phyloP scores from a whole-genome alignment of 2,329 filamentous ascomycete genomes.

The Dactylellina leptospora region DNA sequence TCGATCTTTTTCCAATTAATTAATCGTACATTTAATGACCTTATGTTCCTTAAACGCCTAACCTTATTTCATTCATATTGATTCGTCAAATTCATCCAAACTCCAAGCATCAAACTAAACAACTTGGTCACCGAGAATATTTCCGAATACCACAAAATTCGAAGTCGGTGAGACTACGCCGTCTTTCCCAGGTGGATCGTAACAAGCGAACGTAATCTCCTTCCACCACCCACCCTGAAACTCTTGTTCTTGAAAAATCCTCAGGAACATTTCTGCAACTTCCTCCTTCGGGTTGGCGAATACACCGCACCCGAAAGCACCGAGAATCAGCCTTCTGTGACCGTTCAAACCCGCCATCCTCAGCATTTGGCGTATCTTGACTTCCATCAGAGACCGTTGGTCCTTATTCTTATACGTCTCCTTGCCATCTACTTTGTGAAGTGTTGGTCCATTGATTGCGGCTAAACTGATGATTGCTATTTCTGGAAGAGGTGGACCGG shows the following conservation, averaged over 20 bases:
- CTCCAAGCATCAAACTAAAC: slow-evolving; percentile 8
- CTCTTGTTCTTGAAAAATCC: slow-evolving; percentile 70
- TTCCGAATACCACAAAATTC: slow-evolving; percentile 60
- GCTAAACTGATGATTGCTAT: slow-evolving; percentile 71
- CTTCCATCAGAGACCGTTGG: slow-evolving; percentile 68
- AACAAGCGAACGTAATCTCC: slow-evolving; percentile 69
- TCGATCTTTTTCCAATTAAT: background rate
- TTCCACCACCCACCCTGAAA: slow-evolving; percentile 73
- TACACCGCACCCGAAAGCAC: slow-evolving; percentile 74
- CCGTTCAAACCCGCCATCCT: slow-evolving; percentile 68
- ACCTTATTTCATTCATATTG: background rate
- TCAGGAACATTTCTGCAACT: slow-evolving; percentile 71
- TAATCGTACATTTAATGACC: background rate
- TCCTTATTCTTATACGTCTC: slow-evolving; percentile 57
- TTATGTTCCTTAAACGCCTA: background rate
- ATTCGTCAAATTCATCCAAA: background rate
- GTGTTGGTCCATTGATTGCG: slow-evolving; percentile 61
- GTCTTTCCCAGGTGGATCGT: background rate
- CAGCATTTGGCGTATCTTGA: slow-evolving; percentile 71
- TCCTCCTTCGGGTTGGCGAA: slow-evolving; percentile 71
- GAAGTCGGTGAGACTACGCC: slow-evolving; percentile 60
- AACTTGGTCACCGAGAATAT: slow-evolving; percentile 21
- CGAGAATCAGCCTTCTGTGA: slow-evolving; percentile 71
- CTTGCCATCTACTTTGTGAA: slow-evolving; percentile 21
- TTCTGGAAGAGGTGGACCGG: slow-evolving; percentile 61